Conservation (phyloP, 2,329 filamentous ascomycete genomes). For the Fusarium setosum region DNA sequence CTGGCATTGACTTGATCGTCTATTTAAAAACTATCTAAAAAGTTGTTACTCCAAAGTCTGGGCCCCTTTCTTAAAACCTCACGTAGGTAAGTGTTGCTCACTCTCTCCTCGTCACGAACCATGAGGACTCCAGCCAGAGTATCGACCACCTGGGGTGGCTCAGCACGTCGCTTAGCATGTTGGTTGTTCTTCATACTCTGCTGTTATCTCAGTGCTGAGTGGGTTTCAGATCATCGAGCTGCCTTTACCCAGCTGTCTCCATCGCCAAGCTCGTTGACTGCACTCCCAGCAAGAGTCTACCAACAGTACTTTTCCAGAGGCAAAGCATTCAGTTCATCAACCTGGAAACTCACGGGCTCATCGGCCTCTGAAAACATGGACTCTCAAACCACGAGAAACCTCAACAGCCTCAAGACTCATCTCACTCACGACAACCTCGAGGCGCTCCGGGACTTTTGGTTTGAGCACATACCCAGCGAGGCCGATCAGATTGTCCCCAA, state of each 20-base stretch:
- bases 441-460: constrained; percentile 52
- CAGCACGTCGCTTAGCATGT: constrained; percentile 32
- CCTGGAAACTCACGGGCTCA: background rate
- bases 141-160: constrained; percentile 4
- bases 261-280: background rate
- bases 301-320: background rate
- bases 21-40: background rate
- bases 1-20: background rate
- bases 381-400: background rate
- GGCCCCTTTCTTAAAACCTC: background rate
- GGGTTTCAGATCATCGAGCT: constrained; percentile 25
- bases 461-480: constrained; percentile 46
- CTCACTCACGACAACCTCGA: constrained; percentile 46
- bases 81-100: constrained; percentile 1
- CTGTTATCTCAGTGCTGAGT: constrained; percentile 34
- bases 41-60: background rate
- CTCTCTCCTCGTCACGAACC: background rate
- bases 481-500: constrained; percentile 43
- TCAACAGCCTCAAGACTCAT: constrained; percentile 22
- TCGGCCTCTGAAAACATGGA: constrained; percentile 1
- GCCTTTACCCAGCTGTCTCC: constrained; percentile 10
- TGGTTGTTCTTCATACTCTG: constrained; percentile 33
- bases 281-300: constrained; percentile 5
- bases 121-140: constrained; percentile 19
- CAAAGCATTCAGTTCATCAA: constrained; percentile 9